Conservation (phyloP, 192 early-diverging fungal genomes). For the Obelidium mucronatum region DNA sequence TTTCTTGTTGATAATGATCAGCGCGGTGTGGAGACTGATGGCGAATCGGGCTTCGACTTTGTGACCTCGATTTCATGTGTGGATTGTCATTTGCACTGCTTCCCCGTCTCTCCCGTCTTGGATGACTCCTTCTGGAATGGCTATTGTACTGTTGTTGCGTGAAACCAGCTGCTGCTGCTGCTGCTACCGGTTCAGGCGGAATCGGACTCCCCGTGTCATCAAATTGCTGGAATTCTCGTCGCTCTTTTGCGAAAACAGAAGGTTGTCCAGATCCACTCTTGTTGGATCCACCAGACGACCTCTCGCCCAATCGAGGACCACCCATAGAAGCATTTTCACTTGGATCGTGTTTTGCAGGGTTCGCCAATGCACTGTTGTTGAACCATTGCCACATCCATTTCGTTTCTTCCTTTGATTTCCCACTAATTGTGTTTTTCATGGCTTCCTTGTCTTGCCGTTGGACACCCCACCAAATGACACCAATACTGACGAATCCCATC, state of each 20-base stretch:
- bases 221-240: slow-evolving; percentile 20
- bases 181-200: not conserved
- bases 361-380: slow-evolving; percentile 6
- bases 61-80: not conserved
- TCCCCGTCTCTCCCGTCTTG: not conserved
- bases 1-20: no score
- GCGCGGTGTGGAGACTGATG: no score
- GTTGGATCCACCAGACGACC: no score
- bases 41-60: not conserved
- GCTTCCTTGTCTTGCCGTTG: slow-evolving; percentile 16
- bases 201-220: not conserved
- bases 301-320: no score
- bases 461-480: slow-evolving; percentile 19
- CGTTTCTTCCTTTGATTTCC: not conserved
- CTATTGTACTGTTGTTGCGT: not conserved
- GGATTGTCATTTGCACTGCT: not conserved
- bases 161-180: not conserved
- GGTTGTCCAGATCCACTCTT: no score
- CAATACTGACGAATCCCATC: not conserved
- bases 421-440: slow-evolving; percentile 1
- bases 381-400: not conserved
- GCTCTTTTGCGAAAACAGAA: slow-evolving; percentile 3
- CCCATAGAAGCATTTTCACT: not conserved
- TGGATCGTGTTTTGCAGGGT: not conserved
- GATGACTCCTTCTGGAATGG: not conserved